Percentiles rank a stretch among this genome's conserved stretches.
Evolutionary conservation across 2,329 filamentous ascomycete species (phyloP).

Genomic region (Elsinoe perseae): DNA sequence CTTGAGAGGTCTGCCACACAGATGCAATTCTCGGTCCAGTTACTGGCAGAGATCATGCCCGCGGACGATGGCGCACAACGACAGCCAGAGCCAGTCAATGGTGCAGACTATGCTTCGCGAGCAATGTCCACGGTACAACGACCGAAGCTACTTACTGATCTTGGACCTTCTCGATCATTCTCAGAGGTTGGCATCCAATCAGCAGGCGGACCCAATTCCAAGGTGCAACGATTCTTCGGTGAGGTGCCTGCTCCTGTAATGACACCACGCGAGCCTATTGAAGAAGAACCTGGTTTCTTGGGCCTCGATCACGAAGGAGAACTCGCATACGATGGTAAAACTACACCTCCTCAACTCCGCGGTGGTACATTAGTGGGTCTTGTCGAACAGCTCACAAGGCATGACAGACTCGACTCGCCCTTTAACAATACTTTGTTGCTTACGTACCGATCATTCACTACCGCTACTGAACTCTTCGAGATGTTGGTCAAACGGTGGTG

Average conservation of each 20-base stretch:
- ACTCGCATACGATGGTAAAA: constrained; percentile 80
- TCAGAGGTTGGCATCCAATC: constrained; percentile 38
- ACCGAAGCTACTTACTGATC: constrained; percentile 44
- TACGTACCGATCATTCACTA: constrained; percentile 92
- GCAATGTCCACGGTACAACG: constrained; percentile 38
- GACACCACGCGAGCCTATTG: constrained; percentile 30
- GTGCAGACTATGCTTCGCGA: constrained; percentile 23
- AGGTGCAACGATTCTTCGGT: constrained; percentile 46
- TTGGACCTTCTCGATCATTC: constrained; percentile 57
- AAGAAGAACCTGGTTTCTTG: constrained; percentile 77
- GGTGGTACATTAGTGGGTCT: constrained; percentile 82
- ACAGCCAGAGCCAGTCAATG: constrained; percentile 23
- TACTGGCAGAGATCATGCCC: constrained; percentile 74
- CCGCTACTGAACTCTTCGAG: constrained; percentile 83
- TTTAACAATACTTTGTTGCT: constrained; percentile 98
- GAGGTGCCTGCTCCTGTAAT: constrained; percentile 43
- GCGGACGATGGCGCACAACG: constrained; percentile 29
- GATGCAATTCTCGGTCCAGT: constrained; percentile 77
- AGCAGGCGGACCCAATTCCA: constrained; percentile 36
- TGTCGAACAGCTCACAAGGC: constrained; percentile 89
- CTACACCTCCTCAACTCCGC: constrained; percentile 66
- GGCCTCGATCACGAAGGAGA: constrained; percentile 82
- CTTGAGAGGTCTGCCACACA: constrained; percentile 82
- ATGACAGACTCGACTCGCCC: constrained; percentile 87
- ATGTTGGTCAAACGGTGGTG: constrained; percentile 85